Evolutionary conservation across 2,329 filamentous ascomycete genomes (phyloP), one percentile per base, ranked within the genome.

Genomic region (Botrytis fragariae): DNA sequence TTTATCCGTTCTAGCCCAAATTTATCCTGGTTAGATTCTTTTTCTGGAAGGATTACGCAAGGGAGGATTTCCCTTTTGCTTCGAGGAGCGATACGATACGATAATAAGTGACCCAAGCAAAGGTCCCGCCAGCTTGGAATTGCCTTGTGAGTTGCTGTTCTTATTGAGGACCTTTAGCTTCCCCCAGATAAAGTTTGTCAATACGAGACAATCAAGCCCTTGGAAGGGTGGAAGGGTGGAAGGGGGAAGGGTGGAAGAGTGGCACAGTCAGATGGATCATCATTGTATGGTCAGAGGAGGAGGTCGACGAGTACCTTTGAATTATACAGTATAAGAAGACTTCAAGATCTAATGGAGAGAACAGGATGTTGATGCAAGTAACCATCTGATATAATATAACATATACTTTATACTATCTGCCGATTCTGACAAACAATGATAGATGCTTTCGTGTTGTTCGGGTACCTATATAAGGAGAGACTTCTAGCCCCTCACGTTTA

Each of bases 151-250:
- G 48, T n/a, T n/a, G 48, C 51, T 54, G 6, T 54, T 29, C n/a
- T n/a, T 29, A 29, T 54, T n/a, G 48, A 51, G 48, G 59, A 16
- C 35, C 35, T 42, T 44, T 44, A 44, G 61, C 61, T 64, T 32
- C 39, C 60, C n/a, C 61, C 39, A 44, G 39, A 64, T 64, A 64
- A 45, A 64, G 61, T 64, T 45, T 45, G n/a, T 10, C 9, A 64
- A 64, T 64, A 64, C 39, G 61, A 64, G 61, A 64, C 39, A 18
- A 29, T 8, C 32, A n/a, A n/a, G 9, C 9, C 61, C 61, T 29
- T 64, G 61, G 20, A 39, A 20, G 42, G 8, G 18, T 32, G 39
- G 39, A 25, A 20, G 42, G 8, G 18, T 32, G 39, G 39, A n/a
- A n/a, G n/a, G n/a, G n/a, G 61, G 20, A 39, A 20, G 42, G 8